Base-by-base conservation (phyloP, 495 filamentous ascomycete species). In the Daldinia bambusicola region DNA sequence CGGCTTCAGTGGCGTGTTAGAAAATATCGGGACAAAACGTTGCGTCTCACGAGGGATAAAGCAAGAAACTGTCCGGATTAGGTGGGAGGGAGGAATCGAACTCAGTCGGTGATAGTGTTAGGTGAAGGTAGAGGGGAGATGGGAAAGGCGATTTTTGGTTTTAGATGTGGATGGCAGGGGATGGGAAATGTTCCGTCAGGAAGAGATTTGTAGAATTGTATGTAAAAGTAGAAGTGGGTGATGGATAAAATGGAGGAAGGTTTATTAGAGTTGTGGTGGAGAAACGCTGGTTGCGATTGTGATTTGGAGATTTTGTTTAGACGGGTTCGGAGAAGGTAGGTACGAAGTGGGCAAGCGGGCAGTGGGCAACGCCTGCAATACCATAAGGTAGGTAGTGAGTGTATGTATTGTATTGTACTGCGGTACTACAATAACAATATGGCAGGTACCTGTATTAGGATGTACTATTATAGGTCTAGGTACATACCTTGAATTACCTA, bases 281-380 rank as follows among this genome's bases (percentile, higher is more conserved):
- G 66, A 66, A 70, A 62, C 41, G 48, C 41, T 69, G 43, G 43
- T 51, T 63, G 40, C 32, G 41, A 52, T 66, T 56, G 48, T 63
- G 51, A 63, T 74, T 70, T 67, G 67, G 67, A 68, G 71, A 71
- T 67, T 74, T 74, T 71, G 67, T 67, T 74, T 74, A 38, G 66
- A 62, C 56, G 38, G 57, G 70, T 63, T 73, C 66, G 70, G 70
- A 66, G 70, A 69, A 72, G 61, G 61, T 69, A 67, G 43, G 66
- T 55, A 66, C 63, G 70, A 63, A 53, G 50, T 31, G 26, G 43
- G 43, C 18, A 40, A 13, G 37, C 12, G 12, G 37, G 37, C 10
- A 40, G 37, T 9, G 63, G 58, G 40, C 38, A 34, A 40, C 34
- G 13, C 30, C 52, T 60, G 56, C 22, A 43, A 18, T 58, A 41